A percentile compares a stretch with the other conserved stretches of the same genome.
These are phyloP conservation scores for Myotisia sp. DNA, from an alignment of 2,329 filamentous ascomycete genomes.

Conservation along the genomic window DNA sequence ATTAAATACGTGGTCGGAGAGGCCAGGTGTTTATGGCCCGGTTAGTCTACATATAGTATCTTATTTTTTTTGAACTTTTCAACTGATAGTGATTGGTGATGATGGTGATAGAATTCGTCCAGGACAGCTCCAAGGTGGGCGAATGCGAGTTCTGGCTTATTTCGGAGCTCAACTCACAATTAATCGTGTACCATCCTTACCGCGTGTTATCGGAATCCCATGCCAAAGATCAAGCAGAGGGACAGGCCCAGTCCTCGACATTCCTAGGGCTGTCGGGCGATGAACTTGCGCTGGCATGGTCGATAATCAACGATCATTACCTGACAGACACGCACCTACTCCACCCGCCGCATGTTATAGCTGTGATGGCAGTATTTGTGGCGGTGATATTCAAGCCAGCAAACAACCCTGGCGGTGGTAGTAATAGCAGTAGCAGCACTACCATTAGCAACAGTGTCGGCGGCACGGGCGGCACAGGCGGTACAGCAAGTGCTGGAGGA, in stretches of 20 bases:
- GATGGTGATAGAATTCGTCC: constrained; percentile 45
- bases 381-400: constrained; percentile 52
- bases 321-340: constrained; percentile 81
- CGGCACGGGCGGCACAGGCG: constrained; percentile 1
- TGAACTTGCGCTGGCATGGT: constrained; percentile 63
- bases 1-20: constrained; percentile 82
- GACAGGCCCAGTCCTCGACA: constrained; percentile 46
- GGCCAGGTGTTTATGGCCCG: constrained; percentile 69
- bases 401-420: constrained; percentile 1
- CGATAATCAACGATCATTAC: constrained; percentile 81
- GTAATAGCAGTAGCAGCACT: not conserved
- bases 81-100: constrained; percentile 1
- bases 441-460: constrained; percentile 13
- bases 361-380: constrained; percentile 72
- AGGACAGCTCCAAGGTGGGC: constrained; percentile 69
- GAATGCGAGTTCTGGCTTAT: constrained; percentile 92
- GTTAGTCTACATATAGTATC: constrained; percentile 26
- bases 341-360: constrained; percentile 72
- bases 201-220: constrained; percentile 60
- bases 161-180: constrained; percentile 74
- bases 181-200: constrained; percentile 86
- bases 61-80: constrained; percentile 4
- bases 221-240: too few species aligned
- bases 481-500: constrained; percentile 2
- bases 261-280: constrained; percentile 56